Evolutionary conservation across 306 rosid genomes (phyloP).

Genomic region (Lupinus albus): DNA sequence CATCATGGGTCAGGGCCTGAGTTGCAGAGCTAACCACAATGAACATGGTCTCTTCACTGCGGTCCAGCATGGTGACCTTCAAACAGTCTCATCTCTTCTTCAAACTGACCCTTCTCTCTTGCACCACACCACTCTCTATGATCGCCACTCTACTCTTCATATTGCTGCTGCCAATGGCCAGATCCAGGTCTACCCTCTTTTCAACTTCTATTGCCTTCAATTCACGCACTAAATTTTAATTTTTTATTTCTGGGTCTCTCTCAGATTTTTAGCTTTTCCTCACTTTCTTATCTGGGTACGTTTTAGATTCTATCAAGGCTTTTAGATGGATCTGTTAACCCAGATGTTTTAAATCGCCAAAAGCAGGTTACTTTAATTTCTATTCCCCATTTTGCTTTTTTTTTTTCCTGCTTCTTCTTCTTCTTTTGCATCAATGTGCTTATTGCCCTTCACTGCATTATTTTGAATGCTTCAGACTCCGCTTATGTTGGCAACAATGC

Average conservation of each 20-base stretch:
- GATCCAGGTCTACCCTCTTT: slow-evolving; percentile 62
- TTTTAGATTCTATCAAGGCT: slow-evolving; percentile 70
- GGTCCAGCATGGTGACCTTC: slow-evolving; percentile 63
- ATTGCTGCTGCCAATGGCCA: slow-evolving; percentile 85
- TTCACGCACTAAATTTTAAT: neutral
- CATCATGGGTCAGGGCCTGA: slow-evolving; percentile 74
- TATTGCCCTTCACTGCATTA: neutral
- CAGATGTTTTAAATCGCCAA: slow-evolving; percentile 84
- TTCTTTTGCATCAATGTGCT: too few species aligned
- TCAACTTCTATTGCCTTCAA: neutral
- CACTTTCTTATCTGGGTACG: neutral
- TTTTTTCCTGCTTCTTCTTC: too few species aligned
- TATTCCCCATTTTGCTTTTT: too few species aligned
- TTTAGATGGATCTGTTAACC: slow-evolving; percentile 67
- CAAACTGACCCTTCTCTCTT: slow-evolving; percentile 55
- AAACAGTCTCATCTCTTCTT: slow-evolving; percentile 47
- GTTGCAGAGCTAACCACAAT: slow-evolving; percentile 57
- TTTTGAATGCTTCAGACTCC: slow-evolving; percentile 69
- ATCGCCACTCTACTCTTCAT: slow-evolving; percentile 81
- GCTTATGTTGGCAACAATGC: slow-evolving; percentile 92
- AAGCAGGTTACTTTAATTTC: slow-evolving; percentile 58
- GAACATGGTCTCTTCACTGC: slow-evolving; percentile 74
- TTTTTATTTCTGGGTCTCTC: slow-evolving; percentile 18
- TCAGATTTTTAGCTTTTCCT: neutral
- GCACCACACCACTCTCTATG: slow-evolving; percentile 59